These are phyloP conservation scores for Fusarium beomiforme DNA, from an alignment of 2,329 filamentous ascomycete genomes.

Conservation along the genomic window DNA sequence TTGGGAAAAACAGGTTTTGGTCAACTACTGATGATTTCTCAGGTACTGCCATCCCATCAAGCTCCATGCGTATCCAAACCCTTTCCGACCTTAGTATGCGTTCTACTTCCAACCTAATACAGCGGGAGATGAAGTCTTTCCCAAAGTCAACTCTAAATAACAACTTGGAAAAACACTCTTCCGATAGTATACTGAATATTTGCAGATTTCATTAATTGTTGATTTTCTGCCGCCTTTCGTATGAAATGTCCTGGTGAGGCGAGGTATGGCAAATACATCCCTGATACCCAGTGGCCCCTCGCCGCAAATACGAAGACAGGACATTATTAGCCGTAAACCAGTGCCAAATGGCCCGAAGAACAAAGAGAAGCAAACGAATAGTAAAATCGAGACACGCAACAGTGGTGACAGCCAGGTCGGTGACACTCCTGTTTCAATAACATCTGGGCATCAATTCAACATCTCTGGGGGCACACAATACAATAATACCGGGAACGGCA, in stretches of 20 bases:
- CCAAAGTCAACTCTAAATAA: neutral
- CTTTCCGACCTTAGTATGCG: neutral
- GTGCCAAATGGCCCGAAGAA: fast-evolving
- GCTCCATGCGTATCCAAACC: too few relatives aligned
- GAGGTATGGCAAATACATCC: neutral
- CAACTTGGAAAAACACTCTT: neutral
- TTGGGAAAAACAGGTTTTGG: neutral
- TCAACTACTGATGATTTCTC: neutral
- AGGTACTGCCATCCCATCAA: neutral
- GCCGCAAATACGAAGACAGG: fast-evolving
- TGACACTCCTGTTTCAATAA: neutral
- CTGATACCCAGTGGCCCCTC: fast-evolving
- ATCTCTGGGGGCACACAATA: neutral
- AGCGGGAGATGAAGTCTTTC: too few relatives aligned
- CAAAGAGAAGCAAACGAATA: fast-evolving
- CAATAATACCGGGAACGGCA: neutral
- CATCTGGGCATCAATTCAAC: neutral
- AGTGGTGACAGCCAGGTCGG: neutral
- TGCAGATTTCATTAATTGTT: too few relatives aligned
- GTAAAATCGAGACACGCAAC: neutral
- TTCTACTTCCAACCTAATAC: too few relatives aligned
- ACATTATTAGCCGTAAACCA: neutral
- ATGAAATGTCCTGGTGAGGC: neutral
- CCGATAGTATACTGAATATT: neutral
- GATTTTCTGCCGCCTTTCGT: neutral